These are phyloP conservation scores for Pleurotus giganteus DNA, from an alignment of 768 basidiomycete genomes.

Conservation along the genomic window DNA sequence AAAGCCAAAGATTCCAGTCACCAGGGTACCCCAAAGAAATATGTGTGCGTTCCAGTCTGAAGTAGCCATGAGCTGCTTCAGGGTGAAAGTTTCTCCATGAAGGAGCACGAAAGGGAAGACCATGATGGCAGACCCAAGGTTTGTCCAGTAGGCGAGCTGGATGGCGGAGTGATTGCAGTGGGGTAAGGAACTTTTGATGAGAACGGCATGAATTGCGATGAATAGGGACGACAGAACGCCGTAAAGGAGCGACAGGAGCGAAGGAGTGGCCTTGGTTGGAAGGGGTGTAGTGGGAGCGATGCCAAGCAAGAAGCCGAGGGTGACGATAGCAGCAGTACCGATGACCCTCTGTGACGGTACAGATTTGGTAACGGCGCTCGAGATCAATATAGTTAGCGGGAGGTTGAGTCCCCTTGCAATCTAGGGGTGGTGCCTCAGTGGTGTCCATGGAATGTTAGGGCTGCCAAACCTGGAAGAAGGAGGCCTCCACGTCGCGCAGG, in stretches of 20 bases:
- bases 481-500: constrained; percentile 74
- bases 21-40: constrained; percentile 62
- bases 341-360: constrained; percentile 55
- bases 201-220: constrained; percentile 73
- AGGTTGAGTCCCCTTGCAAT: constrained; percentile 84
- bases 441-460: background rate
- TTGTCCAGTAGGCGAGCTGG: constrained; percentile 78
- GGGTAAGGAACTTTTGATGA: constrained; percentile 70
- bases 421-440: constrained; percentile 29
- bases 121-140: constrained; percentile 63
- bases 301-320: constrained; percentile 75
- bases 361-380: constrained; percentile 55
- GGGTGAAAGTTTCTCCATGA: constrained; percentile 45
- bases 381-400: constrained; percentile 77
- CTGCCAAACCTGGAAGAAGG: constrained; percentile 67
- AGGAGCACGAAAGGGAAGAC: constrained; percentile 63
- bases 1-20: constrained; percentile 81
- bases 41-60: constrained; percentile 47
- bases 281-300: constrained; percentile 54
- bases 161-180: constrained; percentile 70
- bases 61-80: constrained; percentile 37
- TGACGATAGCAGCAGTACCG: constrained; percentile 60
- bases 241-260: constrained; percentile 60
- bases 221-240: constrained; percentile 71
- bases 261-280: constrained; percentile 43